Evolutionary conservation across 2,329 filamentous ascomycete species (phyloP).

Genomic region (Colletotrichum salicis): DNA sequence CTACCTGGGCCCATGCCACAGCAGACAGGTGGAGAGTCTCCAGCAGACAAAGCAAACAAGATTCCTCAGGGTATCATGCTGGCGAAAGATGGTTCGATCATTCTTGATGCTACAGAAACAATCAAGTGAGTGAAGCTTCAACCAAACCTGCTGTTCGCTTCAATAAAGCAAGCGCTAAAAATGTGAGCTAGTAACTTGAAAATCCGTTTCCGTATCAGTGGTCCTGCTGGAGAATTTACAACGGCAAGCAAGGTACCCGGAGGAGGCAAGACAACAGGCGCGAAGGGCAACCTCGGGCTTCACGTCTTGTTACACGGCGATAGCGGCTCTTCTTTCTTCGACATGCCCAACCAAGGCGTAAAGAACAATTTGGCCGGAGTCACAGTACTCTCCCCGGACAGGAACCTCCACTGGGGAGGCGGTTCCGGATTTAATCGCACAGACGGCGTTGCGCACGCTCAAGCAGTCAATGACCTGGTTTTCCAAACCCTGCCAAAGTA

Average conservation of each 20-base stretch:
- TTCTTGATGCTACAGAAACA: conserved; percentile 63
- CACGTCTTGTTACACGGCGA: conserved; percentile 70
- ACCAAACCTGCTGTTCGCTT: too few relatives aligned
- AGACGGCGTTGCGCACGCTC: conserved; percentile 65
- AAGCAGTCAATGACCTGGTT: conserved; percentile 66
- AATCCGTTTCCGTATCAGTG: conserved; percentile 66
- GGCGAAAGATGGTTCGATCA: conserved; percentile 66
- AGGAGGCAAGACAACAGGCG: conserved; percentile 36
- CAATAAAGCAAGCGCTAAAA: background rate
- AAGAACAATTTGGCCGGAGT: conserved; percentile 62
- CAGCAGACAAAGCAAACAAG: conserved; percentile 42
- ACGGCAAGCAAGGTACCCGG: conserved; percentile 55
- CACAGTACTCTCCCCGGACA: conserved; percentile 63
- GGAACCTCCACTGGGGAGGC: conserved; percentile 68
- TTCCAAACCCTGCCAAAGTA: conserved; percentile 59
- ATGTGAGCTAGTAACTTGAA: conserved; percentile 53
- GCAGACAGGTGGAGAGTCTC: conserved; percentile 29
- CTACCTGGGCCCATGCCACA: background rate
- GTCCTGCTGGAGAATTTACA: conserved; percentile 64
- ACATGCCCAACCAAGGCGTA: conserved; percentile 66
- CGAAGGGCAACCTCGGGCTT: conserved; percentile 54
- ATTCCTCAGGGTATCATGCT: conserved; percentile 49
- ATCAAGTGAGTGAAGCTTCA: conserved; percentile 58
- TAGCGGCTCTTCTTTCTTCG: conserved; percentile 67
- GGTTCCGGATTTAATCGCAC: conserved; percentile 61